A percentile compares a stretch with the other conserved stretches of the same genome.
Evolutionary conservation across 768 basidiomycete genomes (phyloP).

Genomic region (Hortiboletus flavorubellus): DNA sequence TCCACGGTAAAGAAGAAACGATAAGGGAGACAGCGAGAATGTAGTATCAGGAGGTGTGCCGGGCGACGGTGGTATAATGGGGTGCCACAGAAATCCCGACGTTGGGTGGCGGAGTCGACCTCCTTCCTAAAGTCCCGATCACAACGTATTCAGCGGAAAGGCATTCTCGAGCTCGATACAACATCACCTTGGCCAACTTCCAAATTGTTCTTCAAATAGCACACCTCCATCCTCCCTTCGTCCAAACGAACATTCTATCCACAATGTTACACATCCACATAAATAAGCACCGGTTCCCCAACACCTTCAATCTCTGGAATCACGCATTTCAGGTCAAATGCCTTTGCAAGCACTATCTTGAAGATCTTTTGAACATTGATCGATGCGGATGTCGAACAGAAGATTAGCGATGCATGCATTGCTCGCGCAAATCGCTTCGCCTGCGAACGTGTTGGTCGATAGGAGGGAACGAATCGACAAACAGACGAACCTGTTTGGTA

Average conservation of each 20-base stretch:
- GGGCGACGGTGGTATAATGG: constrained; percentile 18
- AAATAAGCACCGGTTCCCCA: constrained; percentile 93
- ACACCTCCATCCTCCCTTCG: constrained; percentile 16
- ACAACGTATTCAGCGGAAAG: constrained; percentile 18
- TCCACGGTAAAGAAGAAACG: constrained; percentile 16
- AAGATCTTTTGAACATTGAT: constrained; percentile 99
- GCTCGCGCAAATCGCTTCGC: constrained; percentile 98
- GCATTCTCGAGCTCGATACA: constrained; percentile 19
- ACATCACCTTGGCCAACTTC: constrained; percentile 29
- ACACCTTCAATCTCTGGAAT: constrained; percentile 97
- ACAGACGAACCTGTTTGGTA: constrained; percentile 80
- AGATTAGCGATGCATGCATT: constrained; percentile 99
- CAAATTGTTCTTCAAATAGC: constrained; percentile 10
- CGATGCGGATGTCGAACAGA: constrained; percentile 97
- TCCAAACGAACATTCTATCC: constrained; percentile 24
- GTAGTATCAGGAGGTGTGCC: constrained; percentile 5
- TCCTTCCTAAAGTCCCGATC: constrained; percentile 17
- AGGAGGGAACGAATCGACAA: constrained; percentile 4
- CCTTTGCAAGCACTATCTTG: constrained; percentile 96
- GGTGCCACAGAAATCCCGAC: constrained; percentile 16
- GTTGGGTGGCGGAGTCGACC: constrained; percentile 11
- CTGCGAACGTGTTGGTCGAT: constrained; percentile 37
- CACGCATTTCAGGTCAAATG: constrained; percentile 98
- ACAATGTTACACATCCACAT: constrained; percentile 61
- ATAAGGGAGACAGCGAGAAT: constrained; percentile 2